Conservation (phyloP, 2,329 filamentous ascomycete species). For the Talaromyces sp. region DNA sequence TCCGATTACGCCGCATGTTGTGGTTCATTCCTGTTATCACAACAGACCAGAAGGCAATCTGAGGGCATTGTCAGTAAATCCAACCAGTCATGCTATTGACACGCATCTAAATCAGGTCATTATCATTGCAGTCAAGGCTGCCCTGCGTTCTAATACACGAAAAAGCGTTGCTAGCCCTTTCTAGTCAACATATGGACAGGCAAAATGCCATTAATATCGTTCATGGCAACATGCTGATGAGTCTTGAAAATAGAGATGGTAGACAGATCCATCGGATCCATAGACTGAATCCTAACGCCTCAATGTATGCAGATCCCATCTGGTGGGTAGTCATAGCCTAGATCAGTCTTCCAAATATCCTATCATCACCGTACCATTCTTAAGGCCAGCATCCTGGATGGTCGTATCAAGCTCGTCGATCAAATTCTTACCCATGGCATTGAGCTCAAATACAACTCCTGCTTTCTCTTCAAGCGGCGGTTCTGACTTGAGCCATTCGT, state of each 20-base stretch:
- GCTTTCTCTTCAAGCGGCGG: slow-evolving; percentile 74
- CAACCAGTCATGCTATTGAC: no score
- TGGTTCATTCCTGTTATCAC: neutral
- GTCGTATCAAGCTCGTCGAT: slow-evolving; percentile 68
- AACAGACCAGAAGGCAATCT: neutral
- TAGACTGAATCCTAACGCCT: slow-evolving; percentile 12
- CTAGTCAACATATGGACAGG: slow-evolving; percentile 3
- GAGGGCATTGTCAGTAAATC: neutral
- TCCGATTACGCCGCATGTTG: neutral
- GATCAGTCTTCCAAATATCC: slow-evolving; percentile 59
- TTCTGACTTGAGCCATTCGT: slow-evolving; percentile 88
- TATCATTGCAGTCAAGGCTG: slow-evolving; percentile 4
- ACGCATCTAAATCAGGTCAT: neutral
- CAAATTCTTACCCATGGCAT: slow-evolving; percentile 80
- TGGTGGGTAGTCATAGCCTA: neutral
- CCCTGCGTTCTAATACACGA: neutral
- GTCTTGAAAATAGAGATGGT: neutral
- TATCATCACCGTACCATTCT: slow-evolving; percentile 92
- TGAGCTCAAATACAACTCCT: slow-evolving; percentile 77
- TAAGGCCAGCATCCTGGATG: slow-evolving; percentile 76
- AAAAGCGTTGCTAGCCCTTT: neutral
- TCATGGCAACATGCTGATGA: neutral
- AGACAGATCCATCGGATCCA: neutral
- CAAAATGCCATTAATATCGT: slow-evolving; percentile 1
- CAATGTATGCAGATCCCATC: slow-evolving; percentile 10